Evolutionary conservation across 805 yeast species (phyloP).

Genomic region (Ogataea nitratoaversa): DNA sequence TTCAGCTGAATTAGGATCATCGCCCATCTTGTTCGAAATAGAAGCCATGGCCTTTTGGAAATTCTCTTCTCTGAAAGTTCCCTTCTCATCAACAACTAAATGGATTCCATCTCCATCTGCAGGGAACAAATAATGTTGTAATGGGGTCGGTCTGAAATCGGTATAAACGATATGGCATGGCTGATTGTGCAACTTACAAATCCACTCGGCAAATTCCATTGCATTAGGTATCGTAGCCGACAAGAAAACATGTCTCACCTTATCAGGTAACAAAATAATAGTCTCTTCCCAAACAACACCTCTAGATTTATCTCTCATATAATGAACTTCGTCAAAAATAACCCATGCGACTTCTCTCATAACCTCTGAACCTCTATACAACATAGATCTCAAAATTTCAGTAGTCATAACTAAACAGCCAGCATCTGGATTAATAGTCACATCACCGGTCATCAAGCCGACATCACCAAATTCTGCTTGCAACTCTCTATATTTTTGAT

Average conservation of each 20-base stretch:
- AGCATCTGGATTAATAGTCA: conserved; percentile 95
- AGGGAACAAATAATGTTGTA: conserved; percentile 95
- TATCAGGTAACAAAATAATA: conserved; percentile 95
- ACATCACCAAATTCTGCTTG: conserved; percentile 92
- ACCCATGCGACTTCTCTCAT: conserved; percentile 97
- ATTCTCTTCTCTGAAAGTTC: conserved; percentile 92
- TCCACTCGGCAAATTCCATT: conserved; percentile 98
- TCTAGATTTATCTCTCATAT: conserved; percentile 92
- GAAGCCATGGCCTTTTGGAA: conserved; percentile 98
- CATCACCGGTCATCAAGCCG: conserved; percentile 96
- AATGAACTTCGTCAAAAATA: conserved; percentile 96
- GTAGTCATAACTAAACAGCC: conserved; percentile 97
- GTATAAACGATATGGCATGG: conserved; percentile 99
- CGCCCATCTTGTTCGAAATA: conserved; percentile 76
- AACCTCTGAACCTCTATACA: conserved; percentile 92
- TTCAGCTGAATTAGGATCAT: conserved; percentile 65
- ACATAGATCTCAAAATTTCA: conserved; percentile 91
- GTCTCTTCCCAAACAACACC: conserved; percentile 99
- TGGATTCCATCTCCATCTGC: conserved; percentile 99
- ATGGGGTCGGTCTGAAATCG: conserved; percentile 97
- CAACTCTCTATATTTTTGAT: conserved; percentile 90
- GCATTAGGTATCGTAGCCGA: conserved; percentile 98
- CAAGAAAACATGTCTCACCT: conserved; percentile 82
- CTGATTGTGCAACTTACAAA: conserved; percentile 88
- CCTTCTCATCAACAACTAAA: conserved; percentile 95